Base-by-base conservation (phyloP, 768 basidiomycete genomes). In the Pleurotus citrinopileatus region DNA sequence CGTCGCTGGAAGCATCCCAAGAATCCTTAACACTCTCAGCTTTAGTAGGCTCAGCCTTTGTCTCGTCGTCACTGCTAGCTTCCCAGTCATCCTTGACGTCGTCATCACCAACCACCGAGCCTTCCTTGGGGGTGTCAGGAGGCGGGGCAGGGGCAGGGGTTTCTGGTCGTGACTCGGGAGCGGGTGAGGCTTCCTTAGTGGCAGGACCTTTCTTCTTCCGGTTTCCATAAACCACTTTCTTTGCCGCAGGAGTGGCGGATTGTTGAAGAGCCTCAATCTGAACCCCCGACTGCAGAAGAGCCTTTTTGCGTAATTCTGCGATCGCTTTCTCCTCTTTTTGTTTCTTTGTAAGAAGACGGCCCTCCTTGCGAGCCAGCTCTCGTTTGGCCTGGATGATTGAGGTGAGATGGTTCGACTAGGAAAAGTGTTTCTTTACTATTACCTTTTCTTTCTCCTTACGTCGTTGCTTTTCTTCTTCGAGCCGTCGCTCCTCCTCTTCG, bases 271-370 rank as follows among this genome's bases (percentile, higher is more conserved):
- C 97, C 62, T 95, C 94, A 56, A 99, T 89, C 60, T 87, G 86
- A 44, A 89, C 89, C 46, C 94, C 94, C 29, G 91, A 89, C 17
- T 91, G 88, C 46, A 98, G 77, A 50, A 98, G 80, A 2, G 96
- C 95, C 65, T 96, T 84, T 65, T 86, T 90, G 53, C 94, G 86
- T 26, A 92, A 83, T 67, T 98, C 95, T 2, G 93, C 94, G 59
- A 86, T 89, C 19, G 89, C 90, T 61, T 81, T 86, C 67, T 98
- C 95, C 64, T 92, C 89, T 70, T 94, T 96, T 68, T 98, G 95
- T 71, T 95, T 97, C 70, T 96, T 94, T n/a, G 96, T 98, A 46
- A 98, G 78, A 22, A 96, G 73, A 42, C 89, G 83, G 20, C 97
- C 97, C 72, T 98, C 95, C 67, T 94, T 96, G 79, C 90, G 93